A percentile compares a stretch with the other conserved stretches of the same genome.
phyloP scores from a whole-genome alignment of 2,329 filamentous ascomycete genomes.

The Helicocarpus griseus region DNA sequence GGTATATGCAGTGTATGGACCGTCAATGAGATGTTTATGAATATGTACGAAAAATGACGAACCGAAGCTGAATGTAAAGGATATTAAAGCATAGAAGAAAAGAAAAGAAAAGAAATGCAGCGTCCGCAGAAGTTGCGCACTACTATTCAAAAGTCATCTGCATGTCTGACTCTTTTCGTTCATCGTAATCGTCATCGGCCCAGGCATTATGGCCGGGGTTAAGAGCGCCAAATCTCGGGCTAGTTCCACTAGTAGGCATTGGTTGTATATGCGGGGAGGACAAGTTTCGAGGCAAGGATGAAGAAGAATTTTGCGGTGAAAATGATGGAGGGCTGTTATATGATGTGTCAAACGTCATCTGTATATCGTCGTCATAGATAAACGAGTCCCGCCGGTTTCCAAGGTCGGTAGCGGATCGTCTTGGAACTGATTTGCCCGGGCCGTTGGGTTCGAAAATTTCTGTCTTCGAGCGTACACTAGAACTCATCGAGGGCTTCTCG shows the following conservation, averaged over 20 bases:
- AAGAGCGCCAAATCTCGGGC: conserved; percentile 2
- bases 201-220: conserved; percentile 48
- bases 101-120: background rate
- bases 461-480: background rate
- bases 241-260: conserved; percentile 47
- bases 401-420: background rate
- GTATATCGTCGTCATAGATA: conserved; percentile 32
- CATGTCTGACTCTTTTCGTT: conserved; percentile 65
- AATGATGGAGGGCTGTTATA: conserved; percentile 34
- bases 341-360: conserved; percentile 64
- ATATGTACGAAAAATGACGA: background rate
- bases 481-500: background rate
- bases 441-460: background rate
- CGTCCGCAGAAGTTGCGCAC: background rate
- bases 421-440: background rate
- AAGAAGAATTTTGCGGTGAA: background rate
- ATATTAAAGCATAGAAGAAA: conserved; percentile 6
- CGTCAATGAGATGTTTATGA: background rate
- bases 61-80: too few species aligned
- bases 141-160: conserved; percentile 67
- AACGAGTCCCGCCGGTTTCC: background rate
- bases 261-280: conserved; percentile 5
- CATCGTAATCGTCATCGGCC: conserved; percentile 60
- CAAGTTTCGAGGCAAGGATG: background rate
- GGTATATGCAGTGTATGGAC: too few species aligned